phyloP scores from a whole-genome alignment of 2,329 filamentous ascomycete genomes.

The Aurifilum marmelostoma region DNA sequence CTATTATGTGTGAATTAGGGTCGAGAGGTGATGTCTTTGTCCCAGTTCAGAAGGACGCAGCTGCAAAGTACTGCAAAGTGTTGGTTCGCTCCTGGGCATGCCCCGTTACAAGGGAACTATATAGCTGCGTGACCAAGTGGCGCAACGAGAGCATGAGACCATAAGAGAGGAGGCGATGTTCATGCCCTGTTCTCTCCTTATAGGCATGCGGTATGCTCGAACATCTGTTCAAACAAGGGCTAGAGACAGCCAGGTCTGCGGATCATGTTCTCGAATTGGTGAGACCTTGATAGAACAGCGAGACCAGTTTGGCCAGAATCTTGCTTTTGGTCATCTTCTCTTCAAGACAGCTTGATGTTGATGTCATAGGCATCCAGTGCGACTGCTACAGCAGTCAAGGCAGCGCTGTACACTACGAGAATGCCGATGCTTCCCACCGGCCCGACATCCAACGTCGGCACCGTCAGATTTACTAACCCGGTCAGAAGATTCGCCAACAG shows the following conservation, averaged over 20 bases:
- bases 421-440: slow-evolving; percentile 71
- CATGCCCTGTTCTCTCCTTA: background rate
- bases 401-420: slow-evolving; percentile 71
- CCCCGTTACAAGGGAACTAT: background rate
- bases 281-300: background rate
- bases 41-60: background rate
- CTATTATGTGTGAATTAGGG: too few relatives aligned
- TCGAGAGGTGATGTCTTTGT: background rate
- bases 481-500: slow-evolving; percentile 87
- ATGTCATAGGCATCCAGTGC: slow-evolving; percentile 66
- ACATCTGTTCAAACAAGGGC: background rate
- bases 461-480: slow-evolving; percentile 82
- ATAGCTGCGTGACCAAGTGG: background rate
- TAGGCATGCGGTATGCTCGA: background rate
- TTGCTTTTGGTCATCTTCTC: background rate
- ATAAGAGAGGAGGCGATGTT: background rate
- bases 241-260: background rate
- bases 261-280: background rate
- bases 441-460: slow-evolving; percentile 77
- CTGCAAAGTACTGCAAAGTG: background rate
- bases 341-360: slow-evolving; percentile 64
- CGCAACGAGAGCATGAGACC: background rate
- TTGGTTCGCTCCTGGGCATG: background rate
- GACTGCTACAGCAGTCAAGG: slow-evolving; percentile 70
- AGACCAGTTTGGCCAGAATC: background rate